Conservation (phyloP, 805 yeast genomes). For the Metschnikowia reukaufii region DNA sequence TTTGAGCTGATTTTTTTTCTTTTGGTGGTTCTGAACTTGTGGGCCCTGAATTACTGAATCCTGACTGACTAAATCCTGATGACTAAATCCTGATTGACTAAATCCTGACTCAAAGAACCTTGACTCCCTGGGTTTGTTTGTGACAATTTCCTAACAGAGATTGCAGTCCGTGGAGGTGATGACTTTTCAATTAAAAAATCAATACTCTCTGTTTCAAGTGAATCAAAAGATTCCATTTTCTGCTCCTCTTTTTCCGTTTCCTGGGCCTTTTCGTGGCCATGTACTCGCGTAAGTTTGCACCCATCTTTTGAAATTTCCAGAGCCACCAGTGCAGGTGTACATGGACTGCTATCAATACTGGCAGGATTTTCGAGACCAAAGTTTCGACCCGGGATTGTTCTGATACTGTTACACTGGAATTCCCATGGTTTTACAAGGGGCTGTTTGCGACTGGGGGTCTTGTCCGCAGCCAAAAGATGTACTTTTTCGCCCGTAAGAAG, state of each 20-base stretch:
- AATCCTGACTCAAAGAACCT: too few relatives aligned
- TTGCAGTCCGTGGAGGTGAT: too few relatives aligned
- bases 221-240: not conserved
- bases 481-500: slow-evolving; percentile 14
- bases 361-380: not conserved
- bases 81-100: too few relatives aligned
- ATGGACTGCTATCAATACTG: slow-evolving; percentile 1
- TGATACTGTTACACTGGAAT: slow-evolving; percentile 2
- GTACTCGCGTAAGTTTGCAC: not conserved
- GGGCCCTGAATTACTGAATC: too few relatives aligned
- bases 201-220: not conserved
- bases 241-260: too few relatives aligned
- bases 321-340: not conserved
- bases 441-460: not conserved
- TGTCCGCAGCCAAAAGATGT: slow-evolving; percentile 9
- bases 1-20: too few relatives aligned
- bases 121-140: too few relatives aligned
- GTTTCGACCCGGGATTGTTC: slow-evolving; percentile 2
- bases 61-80: too few relatives aligned
- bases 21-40: too few relatives aligned
- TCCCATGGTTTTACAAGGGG: slow-evolving; percentile 1
- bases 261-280: too few relatives aligned
- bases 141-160: too few relatives aligned
- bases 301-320: not conserved
- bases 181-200: not conserved